Conservation (phyloP, 768 basidiomycete species). For the Trametopsis cervina region DNA sequence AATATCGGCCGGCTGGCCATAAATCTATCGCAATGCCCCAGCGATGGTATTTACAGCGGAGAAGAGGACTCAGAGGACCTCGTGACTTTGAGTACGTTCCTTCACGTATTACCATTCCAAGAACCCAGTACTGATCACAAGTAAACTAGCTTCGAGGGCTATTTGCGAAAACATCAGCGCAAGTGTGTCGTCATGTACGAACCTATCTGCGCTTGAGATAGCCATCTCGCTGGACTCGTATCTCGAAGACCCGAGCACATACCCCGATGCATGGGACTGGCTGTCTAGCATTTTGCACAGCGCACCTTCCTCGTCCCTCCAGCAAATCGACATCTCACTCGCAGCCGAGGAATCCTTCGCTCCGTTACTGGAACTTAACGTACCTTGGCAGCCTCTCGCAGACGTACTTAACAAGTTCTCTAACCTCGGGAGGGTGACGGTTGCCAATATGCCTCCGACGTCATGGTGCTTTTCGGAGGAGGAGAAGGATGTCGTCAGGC, state of each 20-base stretch:
- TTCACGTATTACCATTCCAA: neutral
- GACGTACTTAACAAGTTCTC: neutral
- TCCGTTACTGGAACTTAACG: neutral
- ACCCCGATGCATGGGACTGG: neutral
- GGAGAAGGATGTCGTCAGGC: neutral
- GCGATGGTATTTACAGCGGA: neutral
- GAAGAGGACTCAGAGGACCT: neutral
- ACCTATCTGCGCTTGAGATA: neutral
- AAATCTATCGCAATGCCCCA: slow-evolving; percentile 2
- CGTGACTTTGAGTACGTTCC: neutral
- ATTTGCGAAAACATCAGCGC: neutral
- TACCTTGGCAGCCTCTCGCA: neutral
- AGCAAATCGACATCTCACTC: neutral
- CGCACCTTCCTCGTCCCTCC: neutral
- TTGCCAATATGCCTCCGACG: neutral
- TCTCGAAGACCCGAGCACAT: neutral
- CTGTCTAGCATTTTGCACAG: neutral
- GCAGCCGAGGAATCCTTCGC: neutral
- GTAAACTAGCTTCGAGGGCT: neutral
- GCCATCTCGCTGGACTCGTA: neutral
- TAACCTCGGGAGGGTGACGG: neutral
- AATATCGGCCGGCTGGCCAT: slow-evolving; percentile 1
- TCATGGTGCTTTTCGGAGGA: neutral
- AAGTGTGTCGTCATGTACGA: neutral
- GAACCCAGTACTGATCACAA: neutral